Evolutionary conservation across 352 stramenopile species (phyloP).

Genomic region (Phytopythium sindhum): DNA sequence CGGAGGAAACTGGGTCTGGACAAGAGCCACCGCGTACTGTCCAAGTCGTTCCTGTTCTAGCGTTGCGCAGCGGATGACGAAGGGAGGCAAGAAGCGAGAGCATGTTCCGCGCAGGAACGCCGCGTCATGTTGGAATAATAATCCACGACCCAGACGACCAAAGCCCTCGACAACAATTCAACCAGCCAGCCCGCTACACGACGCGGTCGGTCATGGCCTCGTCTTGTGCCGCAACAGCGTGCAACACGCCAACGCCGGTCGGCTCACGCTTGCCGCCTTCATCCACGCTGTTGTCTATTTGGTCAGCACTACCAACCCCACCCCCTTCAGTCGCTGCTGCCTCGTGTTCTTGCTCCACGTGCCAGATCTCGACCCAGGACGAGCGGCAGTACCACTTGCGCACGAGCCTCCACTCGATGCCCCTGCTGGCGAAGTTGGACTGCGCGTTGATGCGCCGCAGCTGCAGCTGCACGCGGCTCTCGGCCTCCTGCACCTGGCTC

Average conservation of each 20-base stretch:
- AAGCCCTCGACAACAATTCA: not conserved
- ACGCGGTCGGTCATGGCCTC: constrained; percentile 5
- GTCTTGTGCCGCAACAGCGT: not conserved
- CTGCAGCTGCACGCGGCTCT: constrained; percentile 59
- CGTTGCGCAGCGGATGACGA: not conserved
- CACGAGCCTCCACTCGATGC: constrained; percentile 65
- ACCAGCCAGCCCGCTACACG: not conserved
- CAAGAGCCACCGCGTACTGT: constrained; percentile 23
- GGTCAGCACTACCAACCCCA: not conserved
- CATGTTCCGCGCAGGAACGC: not conserved
- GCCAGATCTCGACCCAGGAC: constrained; percentile 68
- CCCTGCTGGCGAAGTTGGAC: constrained; percentile 44
- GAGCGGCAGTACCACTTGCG: constrained; percentile 63
- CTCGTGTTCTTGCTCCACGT: not conserved
- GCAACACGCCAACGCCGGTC: not conserved
- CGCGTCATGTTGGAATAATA: not conserved
- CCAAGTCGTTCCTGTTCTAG: constrained; percentile 46
- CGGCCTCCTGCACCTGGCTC: constrained; percentile 69
- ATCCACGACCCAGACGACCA: not conserved
- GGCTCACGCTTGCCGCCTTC: not conserved
- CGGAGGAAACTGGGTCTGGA: constrained; percentile 22
- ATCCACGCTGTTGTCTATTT: not conserved
- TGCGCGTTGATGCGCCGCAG: constrained; percentile 71
- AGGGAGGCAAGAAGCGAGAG: not conserved
- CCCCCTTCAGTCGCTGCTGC: not conserved